These are phyloP conservation scores for Hypoxylon perforatum DNA, from an alignment of 495 filamentous ascomycete species.

Conservation along the genomic window DNA sequence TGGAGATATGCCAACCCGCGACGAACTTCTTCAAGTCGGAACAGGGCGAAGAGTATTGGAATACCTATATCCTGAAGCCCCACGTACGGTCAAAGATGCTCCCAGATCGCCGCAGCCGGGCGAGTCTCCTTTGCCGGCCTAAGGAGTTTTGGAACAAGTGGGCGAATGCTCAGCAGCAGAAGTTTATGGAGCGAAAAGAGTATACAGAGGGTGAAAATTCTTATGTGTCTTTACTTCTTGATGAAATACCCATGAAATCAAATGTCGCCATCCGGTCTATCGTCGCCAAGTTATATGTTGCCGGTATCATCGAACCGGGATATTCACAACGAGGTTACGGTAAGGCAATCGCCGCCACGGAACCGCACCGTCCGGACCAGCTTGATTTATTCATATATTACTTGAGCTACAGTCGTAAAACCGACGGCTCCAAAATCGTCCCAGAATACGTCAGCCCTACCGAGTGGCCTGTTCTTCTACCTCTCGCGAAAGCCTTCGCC, in stretches of 20 bases:
- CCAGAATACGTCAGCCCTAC: constrained; percentile 39
- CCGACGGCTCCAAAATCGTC: constrained; percentile 24
- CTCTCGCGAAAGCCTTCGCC: constrained; percentile 45
- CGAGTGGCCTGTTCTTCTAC: constrained; percentile 46
- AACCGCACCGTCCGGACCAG: constrained; percentile 47
- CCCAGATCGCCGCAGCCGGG: constrained; percentile 46
- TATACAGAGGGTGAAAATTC: too few species aligned
- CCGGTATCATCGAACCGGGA: constrained; percentile 50
- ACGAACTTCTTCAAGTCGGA: constrained; percentile 47
- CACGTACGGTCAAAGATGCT: constrained; percentile 47
- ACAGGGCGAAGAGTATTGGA: constrained; percentile 45
- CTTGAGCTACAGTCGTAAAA: constrained; percentile 29
- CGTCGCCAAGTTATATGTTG: constrained; percentile 58
- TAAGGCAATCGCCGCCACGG: constrained; percentile 52
- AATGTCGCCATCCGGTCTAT: constrained; percentile 52
- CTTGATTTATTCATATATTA: constrained; percentile 59
- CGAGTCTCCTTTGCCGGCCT: constrained; percentile 48
- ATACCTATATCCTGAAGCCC: constrained; percentile 52
- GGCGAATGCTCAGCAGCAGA: too few species aligned
- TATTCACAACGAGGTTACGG: constrained; percentile 40
- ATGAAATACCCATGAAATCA: constrained; percentile 53
- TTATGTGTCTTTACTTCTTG: too few species aligned
- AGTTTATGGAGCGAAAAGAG: too few species aligned
- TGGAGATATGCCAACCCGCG: constrained; percentile 40
- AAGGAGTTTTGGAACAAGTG: constrained; percentile 54